Percentiles rank a stretch among this genome's conserved stretches.
phyloP scores from a whole-genome alignment of 306 rosid species.

The Elaeagnus macrophylla region DNA sequence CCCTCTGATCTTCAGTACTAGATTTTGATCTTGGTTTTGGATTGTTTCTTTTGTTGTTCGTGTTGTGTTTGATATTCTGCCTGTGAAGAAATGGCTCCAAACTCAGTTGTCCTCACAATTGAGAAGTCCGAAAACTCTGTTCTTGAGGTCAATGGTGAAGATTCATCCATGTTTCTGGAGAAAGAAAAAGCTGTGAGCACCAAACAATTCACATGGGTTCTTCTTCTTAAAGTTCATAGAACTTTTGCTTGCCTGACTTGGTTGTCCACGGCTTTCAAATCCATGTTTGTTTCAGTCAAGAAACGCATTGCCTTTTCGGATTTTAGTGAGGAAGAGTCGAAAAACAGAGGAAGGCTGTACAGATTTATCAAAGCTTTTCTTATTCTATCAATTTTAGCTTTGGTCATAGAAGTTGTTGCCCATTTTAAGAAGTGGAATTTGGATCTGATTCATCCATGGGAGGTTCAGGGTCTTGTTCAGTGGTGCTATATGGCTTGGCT shows the following conservation, averaged over 20 bases:
- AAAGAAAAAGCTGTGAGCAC: slow-evolving; percentile 58
- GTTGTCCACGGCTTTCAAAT: slow-evolving; percentile 41
- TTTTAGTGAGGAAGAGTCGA: slow-evolving; percentile 48
- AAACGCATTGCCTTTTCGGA: slow-evolving; percentile 61
- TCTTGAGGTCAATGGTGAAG: slow-evolving; percentile 37
- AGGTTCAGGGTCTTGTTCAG: slow-evolving; percentile 60
- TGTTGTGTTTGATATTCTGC: slow-evolving; percentile 3
- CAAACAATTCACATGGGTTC: slow-evolving; percentile 78
- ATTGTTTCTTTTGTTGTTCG: not conserved
- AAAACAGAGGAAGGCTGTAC: slow-evolving; percentile 51
- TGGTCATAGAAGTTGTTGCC: slow-evolving; percentile 65
- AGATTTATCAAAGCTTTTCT: slow-evolving; percentile 63
- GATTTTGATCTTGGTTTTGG: slow-evolving; percentile 7
- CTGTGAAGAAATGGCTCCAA: slow-evolving; percentile 52
- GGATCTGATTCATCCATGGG: slow-evolving; percentile 67
- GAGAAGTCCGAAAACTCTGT: slow-evolving; percentile 46
- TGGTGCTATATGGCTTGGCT: slow-evolving; percentile 72
- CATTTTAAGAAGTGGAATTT: slow-evolving; percentile 77
- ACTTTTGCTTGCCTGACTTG: slow-evolving; percentile 55
- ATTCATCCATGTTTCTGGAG: slow-evolving; percentile 50
- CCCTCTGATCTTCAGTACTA: not conserved
- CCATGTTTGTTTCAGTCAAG: slow-evolving; percentile 41
- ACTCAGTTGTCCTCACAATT: slow-evolving; percentile 41
- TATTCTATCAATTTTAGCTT: slow-evolving; percentile 47
- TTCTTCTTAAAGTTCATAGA: slow-evolving; percentile 75